Conservation (phyloP, 2,329 filamentous ascomycete genomes). For the Cryphonectria parasitica region DNA sequence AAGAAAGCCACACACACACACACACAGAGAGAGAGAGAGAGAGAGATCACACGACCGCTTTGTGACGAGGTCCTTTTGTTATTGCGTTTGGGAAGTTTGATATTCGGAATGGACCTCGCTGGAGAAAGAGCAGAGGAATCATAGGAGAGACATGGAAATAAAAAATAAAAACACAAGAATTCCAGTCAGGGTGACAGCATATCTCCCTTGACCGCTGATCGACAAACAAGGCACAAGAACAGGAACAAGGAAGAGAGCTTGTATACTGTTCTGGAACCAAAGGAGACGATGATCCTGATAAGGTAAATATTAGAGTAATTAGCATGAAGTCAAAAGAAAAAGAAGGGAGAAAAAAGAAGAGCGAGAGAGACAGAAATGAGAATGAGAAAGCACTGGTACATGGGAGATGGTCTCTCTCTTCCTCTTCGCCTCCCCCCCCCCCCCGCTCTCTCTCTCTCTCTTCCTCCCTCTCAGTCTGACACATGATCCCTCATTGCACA, state of each 20-base stretch:
- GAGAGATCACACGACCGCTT: background rate
- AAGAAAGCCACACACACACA: too few relatives aligned
- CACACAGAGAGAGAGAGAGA: too few relatives aligned
- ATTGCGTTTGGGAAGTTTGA: background rate
- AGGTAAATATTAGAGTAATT: background rate
- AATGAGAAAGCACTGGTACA: background rate
- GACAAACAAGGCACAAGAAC: slow-evolving; percentile 2
- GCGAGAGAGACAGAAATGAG: background rate
- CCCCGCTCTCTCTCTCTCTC: too few relatives aligned
- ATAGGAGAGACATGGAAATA: slow-evolving; percentile 2
- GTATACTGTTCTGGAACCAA: background rate
- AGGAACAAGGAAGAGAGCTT: background rate
- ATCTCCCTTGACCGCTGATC: slow-evolving; percentile 16
- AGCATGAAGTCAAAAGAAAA: background rate
- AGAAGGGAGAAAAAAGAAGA: background rate
- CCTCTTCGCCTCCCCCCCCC: background rate
- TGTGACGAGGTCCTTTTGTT: background rate
- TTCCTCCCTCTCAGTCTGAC: background rate
- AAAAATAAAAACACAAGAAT: background rate
- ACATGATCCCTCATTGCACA: background rate
- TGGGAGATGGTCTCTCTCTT: background rate
- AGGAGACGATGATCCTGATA: background rate
- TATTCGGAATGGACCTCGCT: slow-evolving; percentile 20
- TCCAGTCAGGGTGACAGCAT: background rate
- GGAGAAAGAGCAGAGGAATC: slow-evolving; percentile 11